These are phyloP conservation scores for Trebouxiophyceae sp. DNA, from an alignment of 163 green algal genomes.

Conservation along the genomic window DNA sequence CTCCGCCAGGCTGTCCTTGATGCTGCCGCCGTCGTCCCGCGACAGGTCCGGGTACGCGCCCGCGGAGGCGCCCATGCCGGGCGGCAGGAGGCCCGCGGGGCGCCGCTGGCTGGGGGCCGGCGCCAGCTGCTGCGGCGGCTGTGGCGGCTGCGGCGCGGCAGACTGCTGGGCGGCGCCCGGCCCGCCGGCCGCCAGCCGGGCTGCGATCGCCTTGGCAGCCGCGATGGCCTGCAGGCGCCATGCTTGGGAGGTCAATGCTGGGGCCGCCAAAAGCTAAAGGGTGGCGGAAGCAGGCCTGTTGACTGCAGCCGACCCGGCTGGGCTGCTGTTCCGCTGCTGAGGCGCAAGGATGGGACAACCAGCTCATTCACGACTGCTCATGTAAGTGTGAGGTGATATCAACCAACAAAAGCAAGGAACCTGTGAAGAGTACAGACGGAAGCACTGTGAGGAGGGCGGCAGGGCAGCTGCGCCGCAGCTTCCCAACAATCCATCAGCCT, in stretches of 20 bases:
- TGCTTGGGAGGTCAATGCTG: too few species aligned
- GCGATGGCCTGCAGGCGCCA: slow-evolving; percentile 33
- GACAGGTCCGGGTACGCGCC: background rate
- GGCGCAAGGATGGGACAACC: too few species aligned
- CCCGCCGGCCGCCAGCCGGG: slow-evolving; percentile 22
- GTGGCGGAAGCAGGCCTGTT: too few species aligned
- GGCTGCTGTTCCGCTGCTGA: too few species aligned
- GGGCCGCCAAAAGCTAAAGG: too few species aligned
- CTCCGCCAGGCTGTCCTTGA: too few species aligned
- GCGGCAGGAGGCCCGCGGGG: background rate
- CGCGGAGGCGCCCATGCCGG: background rate
- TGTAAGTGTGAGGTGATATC: background rate
- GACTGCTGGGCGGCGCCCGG: background rate
- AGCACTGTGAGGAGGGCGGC: background rate
- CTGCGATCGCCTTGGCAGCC: slow-evolving; percentile 45
- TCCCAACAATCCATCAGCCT: too few species aligned
- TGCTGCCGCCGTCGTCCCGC: background rate
- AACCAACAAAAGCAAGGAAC: background rate
- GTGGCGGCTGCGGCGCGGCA: background rate
- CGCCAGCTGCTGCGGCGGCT: background rate
- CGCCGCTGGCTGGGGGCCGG: background rate
- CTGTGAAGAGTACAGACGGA: background rate
- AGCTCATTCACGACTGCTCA: too few species aligned
- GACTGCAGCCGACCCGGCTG: too few species aligned
- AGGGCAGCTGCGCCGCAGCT: background rate